phyloP scores from a whole-genome alignment of 805 yeast species.

The Myxozyma melibiosi region DNA sequence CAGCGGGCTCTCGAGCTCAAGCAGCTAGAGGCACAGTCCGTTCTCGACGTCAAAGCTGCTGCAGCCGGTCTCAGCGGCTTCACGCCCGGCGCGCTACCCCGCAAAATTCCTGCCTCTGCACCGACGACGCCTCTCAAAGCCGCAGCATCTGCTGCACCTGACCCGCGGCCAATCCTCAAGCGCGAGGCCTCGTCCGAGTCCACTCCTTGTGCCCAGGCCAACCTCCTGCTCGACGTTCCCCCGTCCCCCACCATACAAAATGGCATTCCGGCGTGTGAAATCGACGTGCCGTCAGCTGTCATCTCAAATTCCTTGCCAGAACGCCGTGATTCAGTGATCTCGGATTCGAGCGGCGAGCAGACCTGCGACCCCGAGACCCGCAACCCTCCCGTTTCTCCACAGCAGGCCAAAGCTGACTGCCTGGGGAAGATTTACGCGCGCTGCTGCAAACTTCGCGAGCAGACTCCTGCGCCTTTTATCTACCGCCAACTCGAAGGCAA shows the following conservation, averaged over 20 bases:
- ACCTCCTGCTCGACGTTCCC: constrained; percentile 2
- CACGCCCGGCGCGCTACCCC: constrained; percentile 6
- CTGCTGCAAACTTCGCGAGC: constrained; percentile 33
- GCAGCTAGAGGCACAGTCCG: background rate
- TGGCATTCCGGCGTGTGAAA: background rate
- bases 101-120: background rate
- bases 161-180: background rate
- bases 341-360: too few species aligned
- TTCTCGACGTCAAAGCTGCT: constrained; percentile 3
- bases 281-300: background rate
- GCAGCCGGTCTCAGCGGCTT: constrained; percentile 2
- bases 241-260: constrained; percentile 1
- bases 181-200: background rate
- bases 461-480: constrained; percentile 14
- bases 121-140: background rate
- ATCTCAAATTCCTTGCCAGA: too few species aligned
- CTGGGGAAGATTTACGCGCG: constrained; percentile 24
- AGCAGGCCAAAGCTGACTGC: background rate
- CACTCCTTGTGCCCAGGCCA: constrained; percentile 3
- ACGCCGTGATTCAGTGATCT: too few species aligned
- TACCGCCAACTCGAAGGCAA: constrained; percentile 20
- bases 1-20: constrained; percentile 12
- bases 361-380: too few species aligned
- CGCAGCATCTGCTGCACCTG: background rate
- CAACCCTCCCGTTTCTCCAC: background rate